Percentiles rank a stretch among this genome's conserved stretches.
Evolutionary conservation across 257 asterid species (phyloP).

Genomic region (Solanum chiquidenum): DNA sequence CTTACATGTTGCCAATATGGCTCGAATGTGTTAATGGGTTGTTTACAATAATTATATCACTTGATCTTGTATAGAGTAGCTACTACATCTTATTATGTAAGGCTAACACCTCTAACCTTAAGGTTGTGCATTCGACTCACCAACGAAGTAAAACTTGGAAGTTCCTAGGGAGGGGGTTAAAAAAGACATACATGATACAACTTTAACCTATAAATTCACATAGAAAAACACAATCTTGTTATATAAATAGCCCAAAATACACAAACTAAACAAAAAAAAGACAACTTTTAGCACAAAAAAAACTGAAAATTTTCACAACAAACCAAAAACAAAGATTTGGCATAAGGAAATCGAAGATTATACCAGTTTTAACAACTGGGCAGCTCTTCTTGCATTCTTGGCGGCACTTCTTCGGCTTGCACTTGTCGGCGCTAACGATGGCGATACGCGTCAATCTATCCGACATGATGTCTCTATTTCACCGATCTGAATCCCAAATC

Average conservation of each 20-base stretch:
- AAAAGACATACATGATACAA: background rate
- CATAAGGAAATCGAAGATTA: background rate
- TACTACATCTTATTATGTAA: background rate
- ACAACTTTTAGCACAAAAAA: background rate
- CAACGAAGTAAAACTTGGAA: background rate
- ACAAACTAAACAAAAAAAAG: background rate
- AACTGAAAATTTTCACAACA: background rate
- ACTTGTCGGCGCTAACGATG: slow-evolving; percentile 86
- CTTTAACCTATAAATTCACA: background rate
- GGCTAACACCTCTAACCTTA: background rate
- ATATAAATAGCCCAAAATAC: background rate
- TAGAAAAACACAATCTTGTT: background rate
- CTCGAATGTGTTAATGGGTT: background rate
- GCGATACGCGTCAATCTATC: slow-evolving; percentile 95
- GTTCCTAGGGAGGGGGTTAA: background rate
- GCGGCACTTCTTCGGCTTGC: slow-evolving; percentile 95
- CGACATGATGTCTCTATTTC: slow-evolving; percentile 61
- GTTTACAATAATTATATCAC: background rate
- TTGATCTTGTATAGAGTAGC: background rate
- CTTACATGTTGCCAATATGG: background rate
- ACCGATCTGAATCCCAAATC: background rate
- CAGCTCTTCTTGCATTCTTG: slow-evolving; percentile 99
- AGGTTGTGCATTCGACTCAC: background rate
- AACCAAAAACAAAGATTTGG: background rate
- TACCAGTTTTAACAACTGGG: slow-evolving; percentile 96